phyloP scores from a whole-genome alignment of 331 rosid genomes.

The Dryas integrifolia region DNA sequence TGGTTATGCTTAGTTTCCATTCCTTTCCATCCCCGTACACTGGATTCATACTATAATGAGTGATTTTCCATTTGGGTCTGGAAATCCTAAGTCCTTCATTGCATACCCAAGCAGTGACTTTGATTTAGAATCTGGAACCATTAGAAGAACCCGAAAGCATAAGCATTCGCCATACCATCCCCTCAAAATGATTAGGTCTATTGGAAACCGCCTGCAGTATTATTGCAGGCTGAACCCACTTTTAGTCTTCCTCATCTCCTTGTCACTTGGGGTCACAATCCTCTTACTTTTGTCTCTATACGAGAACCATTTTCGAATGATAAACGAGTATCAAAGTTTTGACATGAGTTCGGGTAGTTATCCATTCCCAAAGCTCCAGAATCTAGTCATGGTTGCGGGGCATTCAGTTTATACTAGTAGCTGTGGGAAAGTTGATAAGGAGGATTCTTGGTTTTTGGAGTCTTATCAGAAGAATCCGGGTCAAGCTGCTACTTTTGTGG shows the following conservation, averaged over 20 bases:
- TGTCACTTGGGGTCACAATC: constrained; percentile 49
- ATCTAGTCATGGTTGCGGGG: constrained; percentile 94
- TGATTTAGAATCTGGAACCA: constrained; percentile 71
- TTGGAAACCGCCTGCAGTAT: constrained; percentile 46
- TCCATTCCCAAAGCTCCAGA: constrained; percentile 66
- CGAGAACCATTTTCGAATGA: constrained; percentile 35
- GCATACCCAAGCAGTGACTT: constrained; percentile 58
- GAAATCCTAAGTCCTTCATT: constrained; percentile 54
- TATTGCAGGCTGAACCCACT: constrained; percentile 63
- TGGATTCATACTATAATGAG: constrained; percentile 50
- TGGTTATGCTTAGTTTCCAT: constrained; percentile 32
- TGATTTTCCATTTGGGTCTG: constrained; percentile 53
- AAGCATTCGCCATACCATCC: constrained; percentile 35
- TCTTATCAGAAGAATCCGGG: constrained; percentile 88
- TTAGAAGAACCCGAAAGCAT: constrained; percentile 52
- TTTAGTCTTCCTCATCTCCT: constrained; percentile 36
- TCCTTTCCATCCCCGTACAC: constrained; percentile 18
- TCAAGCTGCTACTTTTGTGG: constrained; percentile 78
- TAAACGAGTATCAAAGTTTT: constrained; percentile 22
- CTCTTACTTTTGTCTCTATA: constrained; percentile 48
- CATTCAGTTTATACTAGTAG: constrained; percentile 82
- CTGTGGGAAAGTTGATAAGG: constrained; percentile 77
- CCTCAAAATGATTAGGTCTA: constrained; percentile 65
- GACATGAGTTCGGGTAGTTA: constrained; percentile 39
- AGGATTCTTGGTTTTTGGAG: constrained; percentile 94